A percentile compares a stretch with the other conserved stretches of the same genome.
Conservation (phyloP, 2,329 filamentous ascomycete genomes). For the Stagonosporopsis tanaceti region DNA sequence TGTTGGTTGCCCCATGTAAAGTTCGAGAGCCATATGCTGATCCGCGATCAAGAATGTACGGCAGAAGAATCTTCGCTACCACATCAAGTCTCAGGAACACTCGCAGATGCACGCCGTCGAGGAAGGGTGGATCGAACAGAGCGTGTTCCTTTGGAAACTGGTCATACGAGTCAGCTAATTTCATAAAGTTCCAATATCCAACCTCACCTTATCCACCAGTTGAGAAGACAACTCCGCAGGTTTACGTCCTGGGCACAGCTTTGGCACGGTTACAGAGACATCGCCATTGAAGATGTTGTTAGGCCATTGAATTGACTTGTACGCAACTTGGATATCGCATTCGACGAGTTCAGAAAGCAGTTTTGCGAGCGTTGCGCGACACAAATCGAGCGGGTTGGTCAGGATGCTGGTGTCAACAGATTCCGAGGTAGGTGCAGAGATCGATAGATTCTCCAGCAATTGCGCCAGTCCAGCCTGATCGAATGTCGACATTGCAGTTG, state of each 20-base stretch:
- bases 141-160: constrained; percentile 73
- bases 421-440: not conserved
- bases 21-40: constrained; percentile 64
- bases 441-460: constrained; percentile 4
- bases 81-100: constrained; percentile 71
- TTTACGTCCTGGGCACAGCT: constrained; percentile 35
- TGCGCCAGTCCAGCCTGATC: constrained; percentile 8
- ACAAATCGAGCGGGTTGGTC: constrained; percentile 40
- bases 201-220: constrained; percentile 35
- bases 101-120: constrained; percentile 69
- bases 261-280: constrained; percentile 37
- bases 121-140: constrained; percentile 69
- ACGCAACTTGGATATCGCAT: constrained; percentile 29
- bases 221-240: constrained; percentile 24
- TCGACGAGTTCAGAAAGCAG: constrained; percentile 25
- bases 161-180: not conserved
- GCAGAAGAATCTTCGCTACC: constrained; percentile 67
- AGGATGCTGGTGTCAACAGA: constrained; percentile 16
- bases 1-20: constrained; percentile 62
- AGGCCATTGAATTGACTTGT: constrained; percentile 39
- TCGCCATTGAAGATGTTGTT: constrained; percentile 45
- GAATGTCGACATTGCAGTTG: constrained; percentile 12
- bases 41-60: constrained; percentile 66
- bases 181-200: too few relatives aligned
- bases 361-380: constrained; percentile 33